Conservation (phyloP, 768 basidiomycete species). For the Russula emetica region DNA sequence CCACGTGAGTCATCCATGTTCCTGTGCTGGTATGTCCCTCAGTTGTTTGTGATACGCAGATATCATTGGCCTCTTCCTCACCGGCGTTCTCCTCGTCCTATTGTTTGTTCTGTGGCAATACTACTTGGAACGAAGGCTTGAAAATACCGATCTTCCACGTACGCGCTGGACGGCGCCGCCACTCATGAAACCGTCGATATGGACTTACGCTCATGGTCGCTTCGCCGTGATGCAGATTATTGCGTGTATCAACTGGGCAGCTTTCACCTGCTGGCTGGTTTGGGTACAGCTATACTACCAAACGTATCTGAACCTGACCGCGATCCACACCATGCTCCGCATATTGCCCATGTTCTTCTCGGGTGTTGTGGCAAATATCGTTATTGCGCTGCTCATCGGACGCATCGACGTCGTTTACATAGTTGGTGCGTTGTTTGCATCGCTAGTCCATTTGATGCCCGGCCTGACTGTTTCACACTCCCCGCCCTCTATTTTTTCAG, state of each 20-base stretch:
- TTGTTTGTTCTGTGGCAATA: slow-evolving; percentile 65
- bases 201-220: slow-evolving; percentile 57
- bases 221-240: slow-evolving; percentile 58
- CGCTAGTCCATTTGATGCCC: not conserved
- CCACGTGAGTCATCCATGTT: slow-evolving; percentile 41
- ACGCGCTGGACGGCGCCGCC: slow-evolving; percentile 48
- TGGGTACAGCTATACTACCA: slow-evolving; percentile 72
- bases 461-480: not conserved
- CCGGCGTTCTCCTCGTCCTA: slow-evolving; percentile 53
- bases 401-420: slow-evolving; percentile 54
- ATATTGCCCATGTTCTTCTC: slow-evolving; percentile 68
- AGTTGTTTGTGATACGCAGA: slow-evolving; percentile 42
- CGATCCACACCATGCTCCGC: slow-evolving; percentile 59
- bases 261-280: slow-evolving; percentile 52
- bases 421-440: slow-evolving; percentile 40
- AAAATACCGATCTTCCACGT: slow-evolving; percentile 21
- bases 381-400: slow-evolving; percentile 57
- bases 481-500: slow-evolving; percentile 30
- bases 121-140: slow-evolving; percentile 45
- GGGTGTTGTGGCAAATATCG: slow-evolving; percentile 58
- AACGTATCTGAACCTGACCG: slow-evolving; percentile 49
- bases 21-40: not conserved
- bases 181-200: slow-evolving; percentile 58
- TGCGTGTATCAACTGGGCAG: slow-evolving; percentile 61
- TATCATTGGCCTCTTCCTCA: slow-evolving; percentile 63